Percentiles rank a stretch among this genome's conserved stretches.
phyloP scores from a whole-genome alignment of 441 rosid species.

The Eruca vesicaria region DNA sequence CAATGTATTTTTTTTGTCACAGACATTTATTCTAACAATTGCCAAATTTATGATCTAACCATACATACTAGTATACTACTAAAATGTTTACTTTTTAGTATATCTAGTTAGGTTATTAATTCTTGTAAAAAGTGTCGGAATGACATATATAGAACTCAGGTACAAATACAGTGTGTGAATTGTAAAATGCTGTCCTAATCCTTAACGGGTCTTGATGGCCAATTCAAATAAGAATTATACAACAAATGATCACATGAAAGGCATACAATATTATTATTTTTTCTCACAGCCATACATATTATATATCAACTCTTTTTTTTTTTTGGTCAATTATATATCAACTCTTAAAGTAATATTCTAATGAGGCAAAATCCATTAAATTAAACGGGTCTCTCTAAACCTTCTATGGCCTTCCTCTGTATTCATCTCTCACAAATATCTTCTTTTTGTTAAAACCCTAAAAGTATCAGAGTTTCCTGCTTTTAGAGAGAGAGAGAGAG shows the following conservation, averaged over 20 bases:
- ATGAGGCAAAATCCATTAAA: constrained; percentile 7
- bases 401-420: constrained; percentile 29
- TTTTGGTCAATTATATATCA: no score
- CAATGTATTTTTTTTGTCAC: neutral
- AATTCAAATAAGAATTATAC: neutral
- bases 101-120: neutral
- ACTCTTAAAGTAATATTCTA: constrained; percentile 14
- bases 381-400: constrained; percentile 15
- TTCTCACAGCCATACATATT: neutral
- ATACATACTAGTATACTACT: neutral
- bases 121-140: neutral
- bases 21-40: neutral
- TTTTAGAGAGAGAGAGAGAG: neutral
- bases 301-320: no score
- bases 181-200: neutral
- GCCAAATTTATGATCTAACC: neutral
- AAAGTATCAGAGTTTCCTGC: neutral
- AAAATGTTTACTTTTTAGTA: neutral
- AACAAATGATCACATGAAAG: constrained; percentile 2
- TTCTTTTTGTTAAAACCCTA: constrained; percentile 33
- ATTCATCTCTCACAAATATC: constrained; percentile 23
- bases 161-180: neutral
- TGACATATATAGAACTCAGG: neutral
- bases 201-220: neutral
- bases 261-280: neutral